These are phyloP conservation scores for Pichia norvegensis DNA, from an alignment of 1,139 yeast species.

Conservation along the genomic window DNA sequence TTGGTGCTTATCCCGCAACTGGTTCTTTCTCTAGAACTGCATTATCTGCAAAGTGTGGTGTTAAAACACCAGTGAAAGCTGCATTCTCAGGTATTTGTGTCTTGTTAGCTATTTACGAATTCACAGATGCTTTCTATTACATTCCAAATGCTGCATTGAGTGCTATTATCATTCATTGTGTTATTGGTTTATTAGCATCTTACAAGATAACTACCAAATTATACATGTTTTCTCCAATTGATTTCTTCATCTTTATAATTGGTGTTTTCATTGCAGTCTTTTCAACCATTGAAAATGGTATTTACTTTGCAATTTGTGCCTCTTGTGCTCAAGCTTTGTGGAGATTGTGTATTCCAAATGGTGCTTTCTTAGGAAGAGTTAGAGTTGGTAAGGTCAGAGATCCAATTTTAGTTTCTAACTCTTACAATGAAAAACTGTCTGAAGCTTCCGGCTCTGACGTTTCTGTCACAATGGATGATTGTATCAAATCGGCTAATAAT, in stretches of 20 bases:
- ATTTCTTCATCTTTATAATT: constrained; percentile 63
- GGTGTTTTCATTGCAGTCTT: constrained; percentile 80
- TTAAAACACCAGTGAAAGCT: constrained; percentile 89
- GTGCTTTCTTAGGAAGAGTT: constrained; percentile 74
- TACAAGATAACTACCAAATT: constrained; percentile 64
- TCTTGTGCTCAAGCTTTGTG: constrained; percentile 67
- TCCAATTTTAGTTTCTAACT: constrained; percentile 29
- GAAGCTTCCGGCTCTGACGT: background rate
- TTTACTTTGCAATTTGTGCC: constrained; percentile 82
- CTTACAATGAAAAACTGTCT: background rate
- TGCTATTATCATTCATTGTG: constrained; percentile 91
- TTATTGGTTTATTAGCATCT: constrained; percentile 70
- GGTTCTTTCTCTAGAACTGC: constrained; percentile 95
- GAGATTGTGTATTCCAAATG: constrained; percentile 72
- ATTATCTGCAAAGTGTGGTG: constrained; percentile 89
- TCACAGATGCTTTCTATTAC: constrained; percentile 75
- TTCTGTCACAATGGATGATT: background rate
- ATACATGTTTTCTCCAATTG: constrained; percentile 72
- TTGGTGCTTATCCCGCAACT: constrained; percentile 90
- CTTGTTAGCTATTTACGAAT: constrained; percentile 71
- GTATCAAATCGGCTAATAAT: background rate
- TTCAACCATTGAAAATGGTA: constrained; percentile 76
- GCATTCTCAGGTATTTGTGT: constrained; percentile 84
- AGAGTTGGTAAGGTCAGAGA: constrained; percentile 58
- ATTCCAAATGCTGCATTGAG: constrained; percentile 82